Base-by-base conservation (phyloP, 208 protist species). In the Vickermania ingenoplastis region DNA sequence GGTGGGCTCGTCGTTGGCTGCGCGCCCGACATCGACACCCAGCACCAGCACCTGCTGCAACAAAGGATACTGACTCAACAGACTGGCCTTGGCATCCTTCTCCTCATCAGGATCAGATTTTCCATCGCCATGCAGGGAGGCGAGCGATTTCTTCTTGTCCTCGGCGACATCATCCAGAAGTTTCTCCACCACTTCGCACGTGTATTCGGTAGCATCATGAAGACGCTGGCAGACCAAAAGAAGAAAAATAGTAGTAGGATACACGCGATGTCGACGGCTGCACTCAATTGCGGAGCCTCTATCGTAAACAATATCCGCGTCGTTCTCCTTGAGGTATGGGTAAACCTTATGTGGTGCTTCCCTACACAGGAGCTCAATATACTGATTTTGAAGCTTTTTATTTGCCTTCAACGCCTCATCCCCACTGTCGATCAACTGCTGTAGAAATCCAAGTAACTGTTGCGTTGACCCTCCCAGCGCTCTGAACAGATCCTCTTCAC, bases 281-380 rank as follows among this genome's bases (percentile, higher is more conserved):
- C 66, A 62, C 11, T 74, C 30, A 25, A 89, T 57, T n/a, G 76
- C 86, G 22, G 59, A 48, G 28, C 82, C 63, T 24, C 83, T 50
- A 57, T 93, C 83, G 60, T 93, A 93, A 5, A 72, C 73, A 54
- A 90, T 75, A 4, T 61, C 36, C 41, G 48, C 62, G 27, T 74
- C 81, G 11, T 72, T 49, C 14, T 65, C 28, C 53, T 71, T 63
- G 22, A 93, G 53, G 51, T 93, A 82, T 11, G 56, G 23, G 66
- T 82, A 85, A 17, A 93, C 86, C 0, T 69, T 58, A n/a, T 29
- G 41, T 30, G 86, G 80, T 1, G 76, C 64, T 51, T 89, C 64
- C 14, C 68, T 64, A 54, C 79, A 89, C 1, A 90, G 66, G 0
- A 93, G 73, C 66, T 86, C 83, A 74, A 93, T 90, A 70, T 91